Percentiles rank a stretch among this genome's conserved stretches.
Conservation (phyloP, 345 rosid genomes). For the Eucalyptus regnans region DNA sequence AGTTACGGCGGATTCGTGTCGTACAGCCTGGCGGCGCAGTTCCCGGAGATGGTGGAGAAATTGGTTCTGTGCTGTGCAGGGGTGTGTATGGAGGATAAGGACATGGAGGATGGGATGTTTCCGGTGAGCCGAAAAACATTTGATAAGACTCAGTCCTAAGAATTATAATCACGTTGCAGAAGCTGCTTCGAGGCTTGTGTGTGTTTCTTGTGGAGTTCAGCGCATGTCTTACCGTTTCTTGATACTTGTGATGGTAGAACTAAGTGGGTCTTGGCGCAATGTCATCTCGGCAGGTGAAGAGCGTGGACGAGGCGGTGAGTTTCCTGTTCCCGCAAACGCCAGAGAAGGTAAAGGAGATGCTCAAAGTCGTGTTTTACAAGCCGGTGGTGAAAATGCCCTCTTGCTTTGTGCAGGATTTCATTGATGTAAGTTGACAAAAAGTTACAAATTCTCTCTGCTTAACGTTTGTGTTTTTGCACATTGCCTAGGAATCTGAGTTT, state of each 20-base stretch:
- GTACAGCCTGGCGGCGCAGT: constrained; percentile 7
- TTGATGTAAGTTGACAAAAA: background rate
- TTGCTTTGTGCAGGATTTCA: background rate
- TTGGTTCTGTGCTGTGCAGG: constrained; percentile 6
- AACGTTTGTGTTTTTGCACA: background rate
- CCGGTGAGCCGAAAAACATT: background rate
- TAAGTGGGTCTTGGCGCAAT: background rate
- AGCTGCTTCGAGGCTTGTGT: background rate
- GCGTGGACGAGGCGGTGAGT: constrained; percentile 2
- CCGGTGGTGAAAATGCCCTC: background rate
- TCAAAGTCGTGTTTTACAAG: background rate
- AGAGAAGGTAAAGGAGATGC: constrained; percentile 1
- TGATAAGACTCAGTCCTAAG: background rate
- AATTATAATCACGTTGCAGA: background rate
- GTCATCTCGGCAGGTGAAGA: background rate
- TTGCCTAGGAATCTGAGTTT: background rate
- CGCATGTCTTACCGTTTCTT: background rate
- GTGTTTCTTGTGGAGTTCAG: background rate
- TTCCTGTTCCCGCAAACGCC: constrained; percentile 6
- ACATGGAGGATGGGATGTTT: constrained; percentile 3
- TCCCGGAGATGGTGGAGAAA: constrained; percentile 3
- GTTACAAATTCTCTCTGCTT: background rate
- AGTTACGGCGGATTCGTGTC: constrained; percentile 15
- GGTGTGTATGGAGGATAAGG: constrained; percentile 8
- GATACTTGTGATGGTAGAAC: background rate